Evolutionary conservation across 495 filamentous ascomycete species (phyloP).

Genomic region (Aspergillus leporis): DNA sequence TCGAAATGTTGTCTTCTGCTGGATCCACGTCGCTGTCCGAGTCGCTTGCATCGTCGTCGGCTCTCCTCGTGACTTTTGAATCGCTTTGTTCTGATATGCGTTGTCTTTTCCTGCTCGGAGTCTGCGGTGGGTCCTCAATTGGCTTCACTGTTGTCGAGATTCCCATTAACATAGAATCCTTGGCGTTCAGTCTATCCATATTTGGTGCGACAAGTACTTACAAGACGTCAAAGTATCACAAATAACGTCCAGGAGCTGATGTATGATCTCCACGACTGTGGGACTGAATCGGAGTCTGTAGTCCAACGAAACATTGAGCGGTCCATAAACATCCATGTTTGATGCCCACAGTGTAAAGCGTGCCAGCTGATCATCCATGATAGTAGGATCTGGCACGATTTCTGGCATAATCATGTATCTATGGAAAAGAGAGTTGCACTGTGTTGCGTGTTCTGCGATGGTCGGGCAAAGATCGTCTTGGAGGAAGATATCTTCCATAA

Average conservation of each 20-base stretch:
- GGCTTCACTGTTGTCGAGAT: slow-evolving; percentile 30
- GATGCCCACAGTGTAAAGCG: slow-evolving; percentile 34
- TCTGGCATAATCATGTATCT: slow-evolving; percentile 25
- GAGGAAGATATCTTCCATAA: slow-evolving; percentile 33
- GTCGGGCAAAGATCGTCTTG: slow-evolving; percentile 31
- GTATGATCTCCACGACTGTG: slow-evolving; percentile 30
- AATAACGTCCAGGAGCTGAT: slow-evolving; percentile 33
- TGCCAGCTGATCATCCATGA: slow-evolving; percentile 35
- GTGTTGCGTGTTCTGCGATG: slow-evolving; percentile 33
- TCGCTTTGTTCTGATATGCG: slow-evolving; percentile 25
- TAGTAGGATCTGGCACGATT: slow-evolving; percentile 32
- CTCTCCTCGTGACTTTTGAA: slow-evolving; percentile 23
- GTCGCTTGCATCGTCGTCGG: slow-evolving; percentile 30
- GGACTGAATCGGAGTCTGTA: slow-evolving; percentile 37
- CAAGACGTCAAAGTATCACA: slow-evolving; percentile 26
- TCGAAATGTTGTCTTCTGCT: slow-evolving; percentile 30
- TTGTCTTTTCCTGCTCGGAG: slow-evolving; percentile 31
- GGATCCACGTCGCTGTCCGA: slow-evolving; percentile 25
- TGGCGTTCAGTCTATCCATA: slow-evolving; percentile 1
- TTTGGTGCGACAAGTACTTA: slow-evolving; percentile 20
- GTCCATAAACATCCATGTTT: slow-evolving; percentile 37
- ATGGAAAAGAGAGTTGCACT: slow-evolving; percentile 28
- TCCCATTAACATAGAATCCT: slow-evolving; percentile 20
- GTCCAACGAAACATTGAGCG: slow-evolving; percentile 35
- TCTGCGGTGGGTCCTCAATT: slow-evolving; percentile 24